Evolutionary conservation across 1,139 yeast genomes (phyloP).

Genomic region (Kluyveromyces marxianus): DNA sequence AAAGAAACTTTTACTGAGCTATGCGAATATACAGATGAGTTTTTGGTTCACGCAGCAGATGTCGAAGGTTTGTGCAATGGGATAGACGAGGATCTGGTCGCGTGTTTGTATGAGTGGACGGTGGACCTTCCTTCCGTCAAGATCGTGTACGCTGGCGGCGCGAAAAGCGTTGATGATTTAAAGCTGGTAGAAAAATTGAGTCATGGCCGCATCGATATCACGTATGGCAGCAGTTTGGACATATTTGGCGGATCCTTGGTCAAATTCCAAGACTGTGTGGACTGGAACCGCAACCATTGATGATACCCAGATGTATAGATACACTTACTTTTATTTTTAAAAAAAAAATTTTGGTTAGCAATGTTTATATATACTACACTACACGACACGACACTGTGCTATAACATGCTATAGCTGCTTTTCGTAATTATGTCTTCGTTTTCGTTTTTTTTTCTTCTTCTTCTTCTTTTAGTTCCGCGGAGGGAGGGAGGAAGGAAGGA

Average conservation of each 20-base stretch:
- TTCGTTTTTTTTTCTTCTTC: neutral
- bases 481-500: too few species aligned
- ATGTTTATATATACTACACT: too few species aligned
- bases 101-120: slow-evolving; percentile 71
- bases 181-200: slow-evolving; percentile 58
- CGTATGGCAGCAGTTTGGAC: slow-evolving; percentile 88
- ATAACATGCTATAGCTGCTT: too few species aligned
- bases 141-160: slow-evolving; percentile 96
- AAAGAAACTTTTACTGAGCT: slow-evolving; percentile 47
- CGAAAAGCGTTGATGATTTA: slow-evolving; percentile 64
- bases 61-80: slow-evolving; percentile 96
- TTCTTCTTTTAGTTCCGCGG: too few species aligned
- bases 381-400: too few species aligned
- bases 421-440: too few species aligned
- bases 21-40: slow-evolving; percentile 68
- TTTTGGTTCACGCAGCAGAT: slow-evolving; percentile 94
- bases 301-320: neutral
- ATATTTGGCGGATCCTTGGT: slow-evolving; percentile 87
- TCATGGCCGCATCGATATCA: slow-evolving; percentile 76
- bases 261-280: slow-evolving; percentile 60
- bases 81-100: slow-evolving; percentile 72
- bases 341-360: neutral
- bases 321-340: too few species aligned
- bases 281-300: slow-evolving; percentile 48
- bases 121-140: slow-evolving; percentile 43